Evolutionary conservation across 2,329 filamentous ascomycete species (phyloP).

Genomic region (Pezizomycotina sp.): DNA sequence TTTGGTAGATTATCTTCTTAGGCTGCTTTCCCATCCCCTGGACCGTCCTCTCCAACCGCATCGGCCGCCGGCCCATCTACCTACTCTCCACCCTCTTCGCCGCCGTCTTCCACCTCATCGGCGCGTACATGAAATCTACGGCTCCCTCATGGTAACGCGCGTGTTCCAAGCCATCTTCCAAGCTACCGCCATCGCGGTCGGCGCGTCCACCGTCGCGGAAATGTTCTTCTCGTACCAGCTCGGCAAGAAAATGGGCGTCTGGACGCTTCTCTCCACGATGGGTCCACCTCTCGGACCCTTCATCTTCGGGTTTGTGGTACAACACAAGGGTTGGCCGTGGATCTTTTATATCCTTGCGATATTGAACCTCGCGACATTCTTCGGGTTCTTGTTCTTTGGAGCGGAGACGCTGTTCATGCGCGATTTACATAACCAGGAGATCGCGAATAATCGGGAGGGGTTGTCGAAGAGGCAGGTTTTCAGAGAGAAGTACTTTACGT

Average conservation of each 20-base stretch:
- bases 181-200: constrained; percentile 38
- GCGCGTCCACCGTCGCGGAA: constrained; percentile 42
- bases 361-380: no score
- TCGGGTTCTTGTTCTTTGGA: no score
- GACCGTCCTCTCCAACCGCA: constrained; percentile 39
- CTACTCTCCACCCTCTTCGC: constrained; percentile 36
- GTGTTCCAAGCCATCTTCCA: constrained; percentile 42
- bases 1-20: constrained; percentile 39
- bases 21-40: constrained; percentile 41
- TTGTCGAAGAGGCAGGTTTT: no score
- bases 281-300: constrained; percentile 25
- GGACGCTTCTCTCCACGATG: constrained; percentile 32
- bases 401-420: no score
- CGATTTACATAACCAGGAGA: no score
- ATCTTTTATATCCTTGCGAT: constrained; percentile 44
- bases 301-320: constrained; percentile 34
- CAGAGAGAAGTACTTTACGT: no score
- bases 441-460: no score
- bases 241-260: constrained; percentile 41
- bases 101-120: constrained; percentile 38
- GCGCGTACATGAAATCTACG: constrained; percentile 37
- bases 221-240: constrained; percentile 42
- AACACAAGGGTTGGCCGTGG: constrained; percentile 40
- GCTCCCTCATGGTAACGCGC: constrained; percentile 36
- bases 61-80: constrained; percentile 40